Evolutionary conservation across 1,284 basidiomycete genomes (phyloP), one percentile per base, ranked within the genome.

Genomic region (Puccinia coronata): DNA sequence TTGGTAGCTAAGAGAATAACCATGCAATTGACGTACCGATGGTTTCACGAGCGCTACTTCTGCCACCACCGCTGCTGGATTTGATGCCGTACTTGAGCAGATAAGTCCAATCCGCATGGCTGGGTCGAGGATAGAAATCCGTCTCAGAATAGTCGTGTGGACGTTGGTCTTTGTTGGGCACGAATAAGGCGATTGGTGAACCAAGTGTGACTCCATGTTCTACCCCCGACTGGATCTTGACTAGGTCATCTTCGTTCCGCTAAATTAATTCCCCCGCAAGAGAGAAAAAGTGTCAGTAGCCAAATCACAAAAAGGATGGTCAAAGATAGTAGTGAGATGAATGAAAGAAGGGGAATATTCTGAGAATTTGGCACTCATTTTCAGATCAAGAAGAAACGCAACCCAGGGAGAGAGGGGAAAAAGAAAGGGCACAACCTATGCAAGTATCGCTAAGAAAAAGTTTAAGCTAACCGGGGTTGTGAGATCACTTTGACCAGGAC

Each of bases 31-130:
- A 82, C 88, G 53, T 83, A 92, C 95, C 97, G 84, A 99, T 96
- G 25, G 97, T 99, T 88, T 99, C 97, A 53, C 97, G 91, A 25
- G 97, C 97, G 84, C 92, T 93, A 84, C 93, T 94, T 36, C 97
- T 89, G 1, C 97, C 97, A 59, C 97, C 97, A 59, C 97, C 97
- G 82, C 92, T 94, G 88, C 93, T 95, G 0, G 97, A 96, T 88
- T 99, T 99, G 86, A 99, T 87, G 47, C 94, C 95, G 87, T 99
- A 99, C 86, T 99, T 99, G 85, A 95, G 92, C 77, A 99, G 91
- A 87, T 99, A 99, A 43, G 97, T 99, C 87, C 93, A 98, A 87
- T 99, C 97, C 73, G 97, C 97, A 86, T 99, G 97, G 84, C 93
- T 95, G 25, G 97, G 97, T 41, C 97, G 92, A 55, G 97, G 97